A percentile compares a stretch with the other conserved stretches of the same genome.
Evolutionary conservation across 2,329 filamentous ascomycete genomes (phyloP).

Genomic region (Penicillium sp.): DNA sequence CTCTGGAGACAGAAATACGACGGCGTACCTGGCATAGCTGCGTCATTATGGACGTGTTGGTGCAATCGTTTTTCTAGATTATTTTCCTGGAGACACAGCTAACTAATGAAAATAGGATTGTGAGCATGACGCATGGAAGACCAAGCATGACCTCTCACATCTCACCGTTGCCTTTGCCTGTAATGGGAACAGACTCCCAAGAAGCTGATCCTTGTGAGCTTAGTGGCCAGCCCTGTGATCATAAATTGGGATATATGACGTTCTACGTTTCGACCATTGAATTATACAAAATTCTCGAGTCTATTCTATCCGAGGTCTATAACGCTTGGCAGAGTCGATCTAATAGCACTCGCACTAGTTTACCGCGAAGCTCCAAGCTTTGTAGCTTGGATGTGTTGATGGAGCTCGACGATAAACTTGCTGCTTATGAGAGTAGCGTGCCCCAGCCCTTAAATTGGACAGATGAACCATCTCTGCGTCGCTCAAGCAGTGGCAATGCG

Average conservation of each 20-base stretch:
- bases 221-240: slow-evolving; percentile 13
- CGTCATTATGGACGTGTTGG: slow-evolving; percentile 41
- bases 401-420: slow-evolving; percentile 30
- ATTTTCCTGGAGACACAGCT: background rate
- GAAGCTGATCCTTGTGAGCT: slow-evolving; percentile 21
- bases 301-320: slow-evolving; percentile 39
- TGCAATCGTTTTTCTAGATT: background rate
- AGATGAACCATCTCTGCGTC: background rate
- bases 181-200: slow-evolving; percentile 14
- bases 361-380: slow-evolving; percentile 12
- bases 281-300: slow-evolving; percentile 34
- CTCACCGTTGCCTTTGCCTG: slow-evolving; percentile 26
- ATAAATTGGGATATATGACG: slow-evolving; percentile 19
- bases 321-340: slow-evolving; percentile 30
- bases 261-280: slow-evolving; percentile 32
- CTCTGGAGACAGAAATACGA: slow-evolving; percentile 41
- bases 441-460: slow-evolving; percentile 30
- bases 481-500: background rate
- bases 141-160: slow-evolving; percentile 38
- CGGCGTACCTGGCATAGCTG: slow-evolving; percentile 45
- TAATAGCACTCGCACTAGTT: slow-evolving; percentile 8
- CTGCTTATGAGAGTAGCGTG: slow-evolving; percentile 25
- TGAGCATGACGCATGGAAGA: slow-evolving; percentile 43
- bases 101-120: slow-evolving; percentile 25
- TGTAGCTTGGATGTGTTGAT: slow-evolving; percentile 29